Base-by-base conservation (phyloP, 352 stramenopile species). In the Globisporangium middletonii region DNA sequence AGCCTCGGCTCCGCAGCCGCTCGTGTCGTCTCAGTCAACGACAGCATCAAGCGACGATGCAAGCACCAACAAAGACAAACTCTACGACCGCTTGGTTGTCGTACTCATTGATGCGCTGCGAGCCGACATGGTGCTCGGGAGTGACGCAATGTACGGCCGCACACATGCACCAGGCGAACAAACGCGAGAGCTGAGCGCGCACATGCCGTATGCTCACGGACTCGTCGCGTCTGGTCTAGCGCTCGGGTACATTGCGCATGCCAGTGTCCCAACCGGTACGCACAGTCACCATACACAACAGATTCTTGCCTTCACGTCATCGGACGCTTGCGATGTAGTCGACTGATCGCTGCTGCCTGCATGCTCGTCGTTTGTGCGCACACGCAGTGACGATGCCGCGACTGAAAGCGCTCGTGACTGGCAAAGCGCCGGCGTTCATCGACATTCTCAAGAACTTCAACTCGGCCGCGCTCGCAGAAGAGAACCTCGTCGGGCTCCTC, bases 361-460 rank as follows among this genome's bases (percentile, higher is more conserved):
- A 6, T 50, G 26, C 15, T 9, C 50, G 27, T 16, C 38, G 7
- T 51, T 3, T 41, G 15, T 49, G 16, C 41, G 12, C 1, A 23
- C 15, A 16, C 7, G 26, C 11, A 64, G 87, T 96, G 51, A 96
- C 87, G 26, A 96, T 96, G 87, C 87, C 87, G 45, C 73, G 87
- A 1, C 71, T 96, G 2, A 96, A 96, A 60, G 87, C 87, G 26
- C 71, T 96, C 41, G 69, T 93, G 47, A 94, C 87, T 9, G 87
- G 87, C 27, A 90, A 89, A 61, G 65, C 87, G 18, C 87, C 87
- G 0, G 80, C 82, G 7, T 96, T 96, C 73, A 94, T 95, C 60
- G 87, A 96, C 60, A 88, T 96, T 50, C 64, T 96, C 38, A 94
- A 94, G 65, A 96, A 96, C 55, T 94, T 96, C 55, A 93, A 96